phyloP scores from a whole-genome alignment of 306 rosid genomes.

The Malus fusca region DNA sequence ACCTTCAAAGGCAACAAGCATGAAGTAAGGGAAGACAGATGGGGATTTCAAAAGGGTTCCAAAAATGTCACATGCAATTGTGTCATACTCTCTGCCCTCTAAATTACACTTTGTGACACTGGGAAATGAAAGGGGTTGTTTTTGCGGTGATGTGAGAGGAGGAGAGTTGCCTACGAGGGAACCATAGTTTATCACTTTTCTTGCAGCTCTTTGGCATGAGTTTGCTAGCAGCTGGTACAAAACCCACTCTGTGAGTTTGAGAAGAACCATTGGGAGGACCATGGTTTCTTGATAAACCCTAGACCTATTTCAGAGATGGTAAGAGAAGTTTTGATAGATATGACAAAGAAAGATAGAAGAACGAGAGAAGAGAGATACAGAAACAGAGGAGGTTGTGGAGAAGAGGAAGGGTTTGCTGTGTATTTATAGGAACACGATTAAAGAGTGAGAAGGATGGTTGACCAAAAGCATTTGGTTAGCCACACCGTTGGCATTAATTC shows the following conservation, averaged over 20 bases:
- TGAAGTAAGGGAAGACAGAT: conserved; percentile 79
- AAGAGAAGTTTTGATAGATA: too few species aligned
- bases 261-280: conserved; percentile 46
- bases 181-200: conserved; percentile 50
- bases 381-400: conserved; percentile 11
- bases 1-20: conserved; percentile 87
- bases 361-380: neutral
- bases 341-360: neutral
- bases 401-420: conserved; percentile 16
- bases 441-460: conserved; percentile 18
- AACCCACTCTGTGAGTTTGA: conserved; percentile 49
- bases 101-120: conserved; percentile 40
- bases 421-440: conserved; percentile 44
- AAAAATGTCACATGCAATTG: conserved; percentile 51
- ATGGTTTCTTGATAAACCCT: neutral
- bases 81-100: conserved; percentile 39
- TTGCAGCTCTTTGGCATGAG: conserved; percentile 59
- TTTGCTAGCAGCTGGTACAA: conserved; percentile 57
- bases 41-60: conserved; percentile 41
- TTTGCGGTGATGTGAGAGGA: conserved; percentile 16
- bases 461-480: conserved; percentile 47
- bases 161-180: conserved; percentile 26
- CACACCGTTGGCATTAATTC: conserved; percentile 59
- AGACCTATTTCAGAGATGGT: too few species aligned
- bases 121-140: conserved; percentile 34